Evolutionary conservation across 805 yeast species (phyloP).

Genomic region (Kodamaea restingae): DNA sequence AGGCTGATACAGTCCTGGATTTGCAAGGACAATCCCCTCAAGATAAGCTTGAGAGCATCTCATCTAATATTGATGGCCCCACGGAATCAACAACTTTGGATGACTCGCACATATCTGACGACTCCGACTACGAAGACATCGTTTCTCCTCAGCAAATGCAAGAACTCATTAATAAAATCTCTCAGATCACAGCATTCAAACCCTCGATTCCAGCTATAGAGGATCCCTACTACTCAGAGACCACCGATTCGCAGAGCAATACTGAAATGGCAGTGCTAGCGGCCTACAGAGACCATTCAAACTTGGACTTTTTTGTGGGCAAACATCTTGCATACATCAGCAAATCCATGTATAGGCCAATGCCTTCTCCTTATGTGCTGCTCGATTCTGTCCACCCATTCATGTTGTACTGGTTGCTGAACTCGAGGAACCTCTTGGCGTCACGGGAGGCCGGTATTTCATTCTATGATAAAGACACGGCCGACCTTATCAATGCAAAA

Average conservation of each 20-base stretch:
- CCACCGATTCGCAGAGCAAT: slow-evolving; percentile 11
- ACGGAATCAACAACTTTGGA: neutral
- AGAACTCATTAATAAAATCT: slow-evolving; percentile 2
- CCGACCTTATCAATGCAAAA: slow-evolving; percentile 22
- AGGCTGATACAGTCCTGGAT: slow-evolving; percentile 9
- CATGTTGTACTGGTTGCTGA: slow-evolving; percentile 81
- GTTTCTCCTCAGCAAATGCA: slow-evolving; percentile 2
- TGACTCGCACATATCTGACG: slow-evolving; percentile 1
- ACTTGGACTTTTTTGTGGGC: slow-evolving; percentile 12
- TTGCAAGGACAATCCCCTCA: too few relatives aligned
- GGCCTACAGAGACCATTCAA: slow-evolving; percentile 5
- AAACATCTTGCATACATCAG: slow-evolving; percentile 44
- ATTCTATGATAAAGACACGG: slow-evolving; percentile 20
- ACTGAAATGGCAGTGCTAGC: slow-evolving; percentile 11
- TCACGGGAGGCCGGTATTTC: too few relatives aligned
- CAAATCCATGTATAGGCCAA: slow-evolving; percentile 34
- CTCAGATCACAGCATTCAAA: slow-evolving; percentile 7
- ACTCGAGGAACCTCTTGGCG: slow-evolving; percentile 26
- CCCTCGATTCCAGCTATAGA: slow-evolving; percentile 6
- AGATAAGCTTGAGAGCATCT: too few relatives aligned
- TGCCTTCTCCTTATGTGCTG: slow-evolving; percentile 49
- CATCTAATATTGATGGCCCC: too few relatives aligned
- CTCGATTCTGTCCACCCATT: slow-evolving; percentile 92
- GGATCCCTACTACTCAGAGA: slow-evolving; percentile 12
- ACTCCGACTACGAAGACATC: slow-evolving; percentile 20